These are phyloP conservation scores for Aspergillus novoparasiticus DNA, from an alignment of 2,329 filamentous ascomycete species.

Conservation along the genomic window DNA sequence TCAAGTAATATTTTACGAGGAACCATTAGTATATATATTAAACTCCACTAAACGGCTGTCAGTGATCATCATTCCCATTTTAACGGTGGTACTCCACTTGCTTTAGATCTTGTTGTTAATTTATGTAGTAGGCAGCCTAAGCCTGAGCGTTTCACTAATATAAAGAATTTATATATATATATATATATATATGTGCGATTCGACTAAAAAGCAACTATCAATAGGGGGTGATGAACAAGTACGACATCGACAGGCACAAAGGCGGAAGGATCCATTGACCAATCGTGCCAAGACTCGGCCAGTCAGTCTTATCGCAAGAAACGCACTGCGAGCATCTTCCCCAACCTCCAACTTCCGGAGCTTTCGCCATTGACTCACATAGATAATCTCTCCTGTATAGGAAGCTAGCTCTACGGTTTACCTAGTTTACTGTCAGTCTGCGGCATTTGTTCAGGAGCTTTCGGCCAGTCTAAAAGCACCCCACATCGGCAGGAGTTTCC, in stretches of 20 bases:
- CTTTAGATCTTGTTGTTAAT: background rate
- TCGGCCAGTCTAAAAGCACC: conserved; percentile 1
- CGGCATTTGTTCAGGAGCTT: background rate
- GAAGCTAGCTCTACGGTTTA: background rate
- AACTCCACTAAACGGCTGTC: background rate
- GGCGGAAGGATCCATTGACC: conserved; percentile 1
- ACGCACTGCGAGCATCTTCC: background rate
- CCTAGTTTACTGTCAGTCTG: background rate
- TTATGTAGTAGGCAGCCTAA: background rate
- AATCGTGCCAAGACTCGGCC: background rate
- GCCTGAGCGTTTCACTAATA: background rate
- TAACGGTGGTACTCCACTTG: background rate
- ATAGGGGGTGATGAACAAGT: no score
- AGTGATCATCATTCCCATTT: background rate
- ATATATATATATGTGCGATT: background rate
- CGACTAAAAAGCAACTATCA: no score
- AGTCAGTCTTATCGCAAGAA: conserved; percentile 1
- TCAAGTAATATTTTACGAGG: background rate
- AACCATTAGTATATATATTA: background rate
- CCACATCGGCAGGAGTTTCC: conserved; percentile 5
- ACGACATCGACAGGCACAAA: background rate
- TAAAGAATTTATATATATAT: background rate
- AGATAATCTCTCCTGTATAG: background rate
- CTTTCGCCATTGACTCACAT: background rate
- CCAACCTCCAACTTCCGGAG: background rate